These are phyloP conservation scores for Solanum hybrid DNA, from an alignment of 305 asterid genomes.

Conservation along the genomic window DNA sequence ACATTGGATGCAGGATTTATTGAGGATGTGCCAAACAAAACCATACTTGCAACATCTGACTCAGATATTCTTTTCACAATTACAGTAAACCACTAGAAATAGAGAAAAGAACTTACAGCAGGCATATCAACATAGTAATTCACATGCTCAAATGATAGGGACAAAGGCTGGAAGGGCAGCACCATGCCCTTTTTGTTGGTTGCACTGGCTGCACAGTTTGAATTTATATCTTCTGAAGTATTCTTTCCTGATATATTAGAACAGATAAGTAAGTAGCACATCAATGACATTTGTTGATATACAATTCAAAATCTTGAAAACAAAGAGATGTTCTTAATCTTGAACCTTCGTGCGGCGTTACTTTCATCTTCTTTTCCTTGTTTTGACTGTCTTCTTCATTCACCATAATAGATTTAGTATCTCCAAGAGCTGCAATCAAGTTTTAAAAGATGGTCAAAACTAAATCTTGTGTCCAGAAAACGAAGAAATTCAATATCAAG, in stretches of 20 bases:
- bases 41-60: neutral
- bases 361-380: conserved; percentile 21
- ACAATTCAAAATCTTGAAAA: neutral
- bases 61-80: neutral
- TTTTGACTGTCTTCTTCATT: neutral
- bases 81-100: neutral
- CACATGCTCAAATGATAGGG: conserved; percentile 36
- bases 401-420: conserved; percentile 27
- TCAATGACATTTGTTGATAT: neutral
- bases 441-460: neutral
- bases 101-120: conserved; percentile 23
- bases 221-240: conserved; percentile 12
- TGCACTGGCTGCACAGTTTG: neutral
- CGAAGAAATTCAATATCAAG: neutral
- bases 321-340: neutral
- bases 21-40: neutral
- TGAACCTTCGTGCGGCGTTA: conserved; percentile 11
- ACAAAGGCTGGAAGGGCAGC: conserved; percentile 40
- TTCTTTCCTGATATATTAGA: conserved; percentile 2
- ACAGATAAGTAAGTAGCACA: neutral
- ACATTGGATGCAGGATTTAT: neutral
- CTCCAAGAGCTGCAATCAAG: conserved; percentile 38
- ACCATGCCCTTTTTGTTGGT: conserved; percentile 39
- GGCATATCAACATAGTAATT: conserved; percentile 56
- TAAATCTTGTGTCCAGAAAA: neutral